Conservation (phyloP, 495 filamentous ascomycete genomes). For the Endocarpon pusillum region DNA sequence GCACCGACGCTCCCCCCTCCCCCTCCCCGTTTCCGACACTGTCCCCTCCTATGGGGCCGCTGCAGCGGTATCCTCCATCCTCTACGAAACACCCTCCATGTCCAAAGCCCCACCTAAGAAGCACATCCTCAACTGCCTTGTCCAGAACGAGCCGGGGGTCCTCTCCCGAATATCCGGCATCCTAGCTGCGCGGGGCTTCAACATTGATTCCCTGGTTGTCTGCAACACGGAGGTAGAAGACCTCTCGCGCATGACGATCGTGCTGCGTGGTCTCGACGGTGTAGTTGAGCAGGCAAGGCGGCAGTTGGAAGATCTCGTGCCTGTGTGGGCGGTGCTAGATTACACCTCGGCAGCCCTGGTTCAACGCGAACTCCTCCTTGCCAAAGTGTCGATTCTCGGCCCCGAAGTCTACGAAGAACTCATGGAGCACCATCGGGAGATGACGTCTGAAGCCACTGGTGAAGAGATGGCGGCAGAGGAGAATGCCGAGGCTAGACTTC, state of each 20-base stretch:
- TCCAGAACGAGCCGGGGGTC: conserved; percentile 97
- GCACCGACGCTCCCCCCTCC: conserved; percentile 68
- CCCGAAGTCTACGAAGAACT: conserved; percentile 97
- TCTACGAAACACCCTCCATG: conserved; percentile 89
- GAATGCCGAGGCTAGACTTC: conserved; percentile 12
- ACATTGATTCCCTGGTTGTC: conserved; percentile 95
- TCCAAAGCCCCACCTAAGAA: conserved; percentile 74
- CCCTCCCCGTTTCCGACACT: conserved; percentile 57
- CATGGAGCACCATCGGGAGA: conserved; percentile 75
- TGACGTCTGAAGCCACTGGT: conserved; percentile 11
- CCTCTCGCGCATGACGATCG: conserved; percentile 94
- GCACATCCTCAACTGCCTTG: conserved; percentile 92
- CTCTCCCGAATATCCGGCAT: conserved; percentile 93
- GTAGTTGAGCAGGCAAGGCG: conserved; percentile 94
- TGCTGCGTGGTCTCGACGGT: conserved; percentile 85
- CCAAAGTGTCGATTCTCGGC: conserved; percentile 87
- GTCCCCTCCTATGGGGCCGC: conserved; percentile 82
- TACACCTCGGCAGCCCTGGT: conserved; percentile 89
- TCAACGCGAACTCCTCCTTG: conserved; percentile 87
- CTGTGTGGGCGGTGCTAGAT: conserved; percentile 95
- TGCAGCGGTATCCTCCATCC: conserved; percentile 89
- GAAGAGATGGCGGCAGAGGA: conserved; percentile 38
- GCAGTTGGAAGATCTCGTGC: conserved; percentile 90
- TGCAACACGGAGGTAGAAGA: conserved; percentile 98
- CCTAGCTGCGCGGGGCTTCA: conserved; percentile 90